Base-by-base conservation (phyloP, 108 stramenopile genomes). In the Pseudonitzschia delicatissima region DNA sequence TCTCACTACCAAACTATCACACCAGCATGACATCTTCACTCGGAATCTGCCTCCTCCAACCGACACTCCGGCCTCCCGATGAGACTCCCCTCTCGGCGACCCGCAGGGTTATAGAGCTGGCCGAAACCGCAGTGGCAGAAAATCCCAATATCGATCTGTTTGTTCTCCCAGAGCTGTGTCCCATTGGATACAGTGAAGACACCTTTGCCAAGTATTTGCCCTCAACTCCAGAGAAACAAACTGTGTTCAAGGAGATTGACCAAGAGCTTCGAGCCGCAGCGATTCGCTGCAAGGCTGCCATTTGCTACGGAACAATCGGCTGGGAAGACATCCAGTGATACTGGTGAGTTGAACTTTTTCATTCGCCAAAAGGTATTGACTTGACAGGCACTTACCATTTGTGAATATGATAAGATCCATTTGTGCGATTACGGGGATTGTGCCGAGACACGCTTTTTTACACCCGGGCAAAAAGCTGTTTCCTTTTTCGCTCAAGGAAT, bases 161-260 rank as follows among this genome's bases (percentile, higher is more conserved):
- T 48, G 67, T 75, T 12, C 40, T 75, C 7, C 74, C 74, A 9
- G 74, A 75, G 40, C 67, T 75, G n/a, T 75, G 53, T 21, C 68
- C 74, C 8, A 15, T 75, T 20, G 74, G 74, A 28, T 75, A 75
- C 49, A 64, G 50, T 3, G 68, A 75, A 33, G 29, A 75, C 21
- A 69, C 66, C 29, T 75, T 75, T 63, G 36, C 45, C 2, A 31
- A 45, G 3, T 69, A 59, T 47, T 23, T 75, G 15, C 73, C 66
- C 5, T 12, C 6, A 3, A 58, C 35, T 23, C 6, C 25, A 2
- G 51, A 28, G 7, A 27, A n/a, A 18, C 58, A 28, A 6, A 20
- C 53, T 11, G 21, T 69, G 37, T 28, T 42, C 15, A 26, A 6
- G 40, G 33, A 69, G 29, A 47, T 75, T 34, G 57, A 73, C 31